phyloP scores from a whole-genome alignment of 495 filamentous ascomycete species.

The Choiromyces venosus region DNA sequence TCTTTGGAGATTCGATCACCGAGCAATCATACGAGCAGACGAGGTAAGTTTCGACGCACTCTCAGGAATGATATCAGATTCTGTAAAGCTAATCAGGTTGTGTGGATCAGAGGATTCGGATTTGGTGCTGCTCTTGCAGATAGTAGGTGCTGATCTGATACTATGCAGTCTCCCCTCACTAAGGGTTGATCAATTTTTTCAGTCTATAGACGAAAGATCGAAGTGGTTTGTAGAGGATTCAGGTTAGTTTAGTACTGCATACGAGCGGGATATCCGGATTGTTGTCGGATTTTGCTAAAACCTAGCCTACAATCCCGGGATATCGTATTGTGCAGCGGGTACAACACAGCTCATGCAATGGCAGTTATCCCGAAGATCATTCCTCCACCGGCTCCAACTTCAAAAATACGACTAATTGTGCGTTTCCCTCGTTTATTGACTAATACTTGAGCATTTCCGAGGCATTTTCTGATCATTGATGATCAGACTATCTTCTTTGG shows the following conservation, averaged over 20 bases:
- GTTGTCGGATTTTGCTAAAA: conserved; percentile 8
- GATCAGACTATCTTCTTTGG: conserved; percentile 72
- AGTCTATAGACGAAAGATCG: conserved; percentile 61
- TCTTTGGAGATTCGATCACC: conserved; percentile 42
- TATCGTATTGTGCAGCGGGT: conserved; percentile 50
- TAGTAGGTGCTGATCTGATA: conserved; percentile 16
- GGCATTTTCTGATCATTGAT: conserved; percentile 18
- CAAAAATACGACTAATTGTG: conserved; percentile 63
- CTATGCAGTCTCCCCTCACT: not conserved
- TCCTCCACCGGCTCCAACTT: conserved; percentile 52
- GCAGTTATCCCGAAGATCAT: conserved; percentile 56
- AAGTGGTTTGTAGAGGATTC: conserved; percentile 64
- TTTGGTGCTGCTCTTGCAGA: conserved; percentile 37
- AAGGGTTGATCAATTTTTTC: not conserved
- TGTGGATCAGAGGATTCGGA: conserved; percentile 32
- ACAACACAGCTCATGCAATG: conserved; percentile 61
- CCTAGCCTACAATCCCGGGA: conserved; percentile 1
- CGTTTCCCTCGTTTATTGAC: conserved; percentile 20
- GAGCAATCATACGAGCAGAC: conserved; percentile 37
- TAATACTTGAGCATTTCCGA: not conserved
- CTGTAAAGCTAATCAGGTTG: conserved; percentile 2
- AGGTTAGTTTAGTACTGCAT: conserved; percentile 44
- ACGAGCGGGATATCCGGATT: not conserved
- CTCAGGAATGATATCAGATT: not conserved
- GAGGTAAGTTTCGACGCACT: conserved; percentile 10